Evolutionary conservation across 1,284 basidiomycete genomes (phyloP).

Genomic region (Puccinia polysora): DNA sequence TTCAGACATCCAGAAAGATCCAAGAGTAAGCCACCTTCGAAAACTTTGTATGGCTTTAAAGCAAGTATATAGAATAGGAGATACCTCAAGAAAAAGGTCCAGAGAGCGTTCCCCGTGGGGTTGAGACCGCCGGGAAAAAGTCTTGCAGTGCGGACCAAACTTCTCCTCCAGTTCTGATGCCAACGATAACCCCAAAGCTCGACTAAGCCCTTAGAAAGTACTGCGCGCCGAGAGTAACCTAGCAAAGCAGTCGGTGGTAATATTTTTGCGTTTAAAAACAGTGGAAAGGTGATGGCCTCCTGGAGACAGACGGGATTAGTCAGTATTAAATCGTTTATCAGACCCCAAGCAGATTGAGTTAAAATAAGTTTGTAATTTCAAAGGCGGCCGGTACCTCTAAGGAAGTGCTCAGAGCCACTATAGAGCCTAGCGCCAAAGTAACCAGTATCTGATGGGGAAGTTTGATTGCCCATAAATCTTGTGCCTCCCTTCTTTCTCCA

Average conservation of each 20-base stretch:
- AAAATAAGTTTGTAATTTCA: background rate
- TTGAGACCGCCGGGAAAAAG: conserved; percentile 25
- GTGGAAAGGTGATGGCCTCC: conserved; percentile 33
- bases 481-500: conserved; percentile 4
- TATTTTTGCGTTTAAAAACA: conserved; percentile 15
- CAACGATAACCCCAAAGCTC: conserved; percentile 39
- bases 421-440: conserved; percentile 24
- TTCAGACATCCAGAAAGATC: background rate
- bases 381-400: conserved; percentile 11
- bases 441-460: conserved; percentile 16
- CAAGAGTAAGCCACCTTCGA: background rate
- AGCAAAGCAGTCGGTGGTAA: conserved; percentile 27
- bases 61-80: too few relatives aligned
- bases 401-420: conserved; percentile 21
- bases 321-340: too few relatives aligned
- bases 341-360: too few relatives aligned
- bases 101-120: conserved; percentile 16
- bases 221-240: conserved; percentile 16
- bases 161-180: conserved; percentile 39
- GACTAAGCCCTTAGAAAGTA: conserved; percentile 33
- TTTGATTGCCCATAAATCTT: conserved; percentile 22
- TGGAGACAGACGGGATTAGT: too few relatives aligned
- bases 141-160: conserved; percentile 30
- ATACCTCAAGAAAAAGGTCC: conserved; percentile 42
- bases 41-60: background rate